phyloP scores from a whole-genome alignment of 768 basidiomycete species.

The Collybiopsis confluens region DNA sequence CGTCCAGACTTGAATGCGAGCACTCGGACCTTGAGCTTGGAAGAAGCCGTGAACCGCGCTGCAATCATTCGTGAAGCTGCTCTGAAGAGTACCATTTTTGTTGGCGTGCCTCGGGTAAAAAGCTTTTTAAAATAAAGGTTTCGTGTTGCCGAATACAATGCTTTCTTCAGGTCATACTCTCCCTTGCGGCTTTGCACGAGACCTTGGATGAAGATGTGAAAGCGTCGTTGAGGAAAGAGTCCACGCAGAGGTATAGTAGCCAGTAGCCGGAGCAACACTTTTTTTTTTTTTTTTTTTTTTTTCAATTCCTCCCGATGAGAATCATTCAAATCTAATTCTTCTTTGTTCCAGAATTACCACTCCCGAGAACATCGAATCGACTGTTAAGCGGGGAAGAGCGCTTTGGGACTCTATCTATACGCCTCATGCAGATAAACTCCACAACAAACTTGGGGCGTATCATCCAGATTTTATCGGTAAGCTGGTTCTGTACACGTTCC shows the following conservation, averaged over 20 bases:
- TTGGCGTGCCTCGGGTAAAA: slow-evolving; percentile 74
- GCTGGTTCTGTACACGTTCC: slow-evolving; percentile 29
- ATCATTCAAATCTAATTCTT: not conserved
- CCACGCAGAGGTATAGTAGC: slow-evolving; percentile 51
- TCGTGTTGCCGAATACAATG: too few relatives aligned
- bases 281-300: not conserved
- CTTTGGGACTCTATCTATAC: slow-evolving; percentile 88
- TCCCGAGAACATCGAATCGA: slow-evolving; percentile 63
- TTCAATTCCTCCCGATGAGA: slow-evolving; percentile 3
- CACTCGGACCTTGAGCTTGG: slow-evolving; percentile 36
- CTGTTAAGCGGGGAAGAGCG: slow-evolving; percentile 59
- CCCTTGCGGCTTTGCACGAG: slow-evolving; percentile 70
- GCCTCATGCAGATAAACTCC: slow-evolving; percentile 86
- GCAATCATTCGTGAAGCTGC: slow-evolving; percentile 88
- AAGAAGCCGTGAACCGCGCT: slow-evolving; percentile 64
- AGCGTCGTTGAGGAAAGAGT: slow-evolving; percentile 57
- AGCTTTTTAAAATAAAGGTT: slow-evolving; percentile 5
- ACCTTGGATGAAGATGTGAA: slow-evolving; percentile 82
- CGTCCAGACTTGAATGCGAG: slow-evolving; percentile 34
- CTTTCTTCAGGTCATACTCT: slow-evolving; percentile 67
- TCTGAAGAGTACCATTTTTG: slow-evolving; percentile 85
- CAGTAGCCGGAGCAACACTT: not conserved
- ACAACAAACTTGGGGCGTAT: slow-evolving; percentile 80
- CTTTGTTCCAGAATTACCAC: slow-evolving; percentile 45
- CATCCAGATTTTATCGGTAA: slow-evolving; percentile 93